Evolutionary conservation across 2,329 filamentous ascomycete genomes (phyloP).

Genomic region (Fusarium nematophilum): DNA sequence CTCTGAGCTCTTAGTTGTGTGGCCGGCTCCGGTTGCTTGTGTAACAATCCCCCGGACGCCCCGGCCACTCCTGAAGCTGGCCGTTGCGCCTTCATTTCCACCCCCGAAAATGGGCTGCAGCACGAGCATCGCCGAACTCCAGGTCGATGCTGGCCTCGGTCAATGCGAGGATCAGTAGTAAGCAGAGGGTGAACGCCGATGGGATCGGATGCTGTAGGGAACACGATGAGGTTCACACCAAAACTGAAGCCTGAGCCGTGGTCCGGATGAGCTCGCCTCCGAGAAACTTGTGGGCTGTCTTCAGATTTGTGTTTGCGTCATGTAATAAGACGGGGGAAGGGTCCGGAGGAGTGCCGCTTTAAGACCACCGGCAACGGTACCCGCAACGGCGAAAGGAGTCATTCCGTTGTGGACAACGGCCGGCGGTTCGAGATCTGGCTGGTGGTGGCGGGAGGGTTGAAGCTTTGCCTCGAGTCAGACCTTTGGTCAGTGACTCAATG

Average conservation of each 20-base stretch:
- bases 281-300: conserved; percentile 3
- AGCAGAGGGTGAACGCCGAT: background rate
- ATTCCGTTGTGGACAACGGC: background rate
- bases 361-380: background rate
- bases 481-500: conserved; percentile 9
- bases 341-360: conserved; percentile 16
- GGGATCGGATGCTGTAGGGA: background rate
- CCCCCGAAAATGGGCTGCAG: background rate
- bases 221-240: background rate
- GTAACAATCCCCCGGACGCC: conserved; percentile 6
- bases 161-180: background rate
- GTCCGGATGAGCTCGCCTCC: background rate
- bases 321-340: conserved; percentile 3
- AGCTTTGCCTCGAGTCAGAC: background rate
- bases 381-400: conserved; percentile 5
- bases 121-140: background rate
- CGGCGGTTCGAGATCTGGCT: background rate
- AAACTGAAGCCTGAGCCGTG: background rate
- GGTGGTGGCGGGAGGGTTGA: background rate
- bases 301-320: conserved; percentile 11
- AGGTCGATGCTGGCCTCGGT: background rate
- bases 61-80: background rate
- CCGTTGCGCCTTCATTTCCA: conserved; percentile 1
- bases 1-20: background rate
- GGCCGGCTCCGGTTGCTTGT: conserved; percentile 12